Evolutionary conservation across 257 asterid species (phyloP).

Genomic region (Euphrasia confusa): DNA sequence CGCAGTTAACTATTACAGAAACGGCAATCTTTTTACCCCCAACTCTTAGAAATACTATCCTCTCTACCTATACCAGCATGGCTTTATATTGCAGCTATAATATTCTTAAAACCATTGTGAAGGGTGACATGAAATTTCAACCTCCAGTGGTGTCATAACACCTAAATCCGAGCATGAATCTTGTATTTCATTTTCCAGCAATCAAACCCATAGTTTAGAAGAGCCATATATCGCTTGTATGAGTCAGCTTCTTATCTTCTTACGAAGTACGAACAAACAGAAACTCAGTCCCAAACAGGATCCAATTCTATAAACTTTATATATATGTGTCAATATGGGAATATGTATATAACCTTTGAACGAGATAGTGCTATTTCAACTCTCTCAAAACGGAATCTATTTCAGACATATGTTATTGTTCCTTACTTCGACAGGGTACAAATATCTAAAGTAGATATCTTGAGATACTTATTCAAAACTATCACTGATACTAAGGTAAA

Average conservation of each 20-base stretch:
- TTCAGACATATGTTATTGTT: too few relatives aligned
- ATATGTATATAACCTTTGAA: too few relatives aligned
- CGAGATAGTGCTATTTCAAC: too few relatives aligned
- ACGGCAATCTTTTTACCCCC: conserved; percentile 15
- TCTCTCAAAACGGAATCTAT: too few relatives aligned
- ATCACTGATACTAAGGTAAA: too few relatives aligned
- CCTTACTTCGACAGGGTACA: too few relatives aligned
- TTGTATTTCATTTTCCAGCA: background rate
- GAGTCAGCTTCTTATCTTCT: background rate
- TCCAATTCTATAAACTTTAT: too few relatives aligned
- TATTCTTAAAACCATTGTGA: background rate
- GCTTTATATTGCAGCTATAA: background rate
- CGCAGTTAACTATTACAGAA: conserved; percentile 14
- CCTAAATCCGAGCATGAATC: background rate
- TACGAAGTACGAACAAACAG: background rate
- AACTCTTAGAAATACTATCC: background rate
- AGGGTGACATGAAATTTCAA: background rate
- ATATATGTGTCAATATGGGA: too few relatives aligned
- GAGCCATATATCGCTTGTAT: background rate
- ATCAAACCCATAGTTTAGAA: background rate
- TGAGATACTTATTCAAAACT: too few relatives aligned
- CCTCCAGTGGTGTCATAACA: background rate
- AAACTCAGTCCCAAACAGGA: background rate
- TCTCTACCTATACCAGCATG: background rate
- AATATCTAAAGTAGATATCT: too few relatives aligned